Percentiles rank a stretch among this genome's conserved stretches.
phyloP scores from a whole-genome alignment of 257 asterid genomes.

The Gynochthodes officinalis region DNA sequence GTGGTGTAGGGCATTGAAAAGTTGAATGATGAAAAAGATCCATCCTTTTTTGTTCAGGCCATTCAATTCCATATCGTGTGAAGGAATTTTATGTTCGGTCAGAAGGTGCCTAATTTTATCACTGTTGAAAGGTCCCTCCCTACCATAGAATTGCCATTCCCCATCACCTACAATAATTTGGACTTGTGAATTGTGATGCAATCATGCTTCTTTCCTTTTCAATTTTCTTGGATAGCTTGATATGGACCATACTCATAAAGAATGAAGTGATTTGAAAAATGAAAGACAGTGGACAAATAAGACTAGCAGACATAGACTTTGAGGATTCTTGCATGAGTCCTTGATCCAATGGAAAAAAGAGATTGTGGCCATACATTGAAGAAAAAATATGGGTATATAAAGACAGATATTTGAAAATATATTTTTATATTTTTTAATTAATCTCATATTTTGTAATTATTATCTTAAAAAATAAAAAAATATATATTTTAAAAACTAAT shows the following conservation, averaged over 20 bases:
- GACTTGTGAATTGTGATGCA: no score
- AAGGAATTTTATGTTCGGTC: constrained; percentile 2
- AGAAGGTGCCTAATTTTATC: constrained; percentile 6
- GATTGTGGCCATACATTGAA: neutral
- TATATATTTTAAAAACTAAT: no score
- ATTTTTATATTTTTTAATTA: no score
- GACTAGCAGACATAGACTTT: neutral
- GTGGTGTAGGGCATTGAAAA: constrained; percentile 1
- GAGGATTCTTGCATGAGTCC: neutral
- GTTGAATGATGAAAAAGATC: neutral
- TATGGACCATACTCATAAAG: neutral
- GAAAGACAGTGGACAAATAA: no score
- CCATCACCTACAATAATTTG: no score
- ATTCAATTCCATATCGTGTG: constrained; percentile 3
- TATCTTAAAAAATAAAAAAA: no score
- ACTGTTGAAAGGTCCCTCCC: neutral
- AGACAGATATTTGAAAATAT: no score
- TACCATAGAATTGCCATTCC: neutral
- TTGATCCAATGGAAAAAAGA: neutral
- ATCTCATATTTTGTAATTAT: no score
- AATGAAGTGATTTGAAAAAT: neutral
- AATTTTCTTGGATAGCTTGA: neutral
- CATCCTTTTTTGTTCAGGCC: neutral
- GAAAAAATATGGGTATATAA: no score
- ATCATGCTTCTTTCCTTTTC: neutral